Percentiles rank a stretch among this genome's conserved stretches.
These are phyloP conservation scores for Pontederia crassipes DNA, from an alignment of 176 grass and related monocot species.

Conservation along the genomic window DNA sequence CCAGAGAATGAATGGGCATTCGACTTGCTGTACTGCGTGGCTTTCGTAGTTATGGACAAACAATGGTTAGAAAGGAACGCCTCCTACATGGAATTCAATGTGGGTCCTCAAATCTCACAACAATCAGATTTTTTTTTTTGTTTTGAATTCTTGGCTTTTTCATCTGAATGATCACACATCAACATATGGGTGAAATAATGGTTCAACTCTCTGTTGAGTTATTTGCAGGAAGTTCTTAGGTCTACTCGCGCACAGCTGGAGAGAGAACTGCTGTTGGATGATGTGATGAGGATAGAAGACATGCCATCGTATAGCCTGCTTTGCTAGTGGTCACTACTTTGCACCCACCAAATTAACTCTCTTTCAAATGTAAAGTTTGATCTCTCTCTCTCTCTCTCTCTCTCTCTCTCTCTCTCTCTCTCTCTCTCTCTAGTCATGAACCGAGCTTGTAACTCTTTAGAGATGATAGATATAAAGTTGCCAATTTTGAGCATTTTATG, in stretches of 20 bases:
- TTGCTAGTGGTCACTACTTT: constrained; percentile 29
- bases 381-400: not conserved
- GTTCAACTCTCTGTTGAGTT: not conserved
- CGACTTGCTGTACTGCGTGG: constrained; percentile 87
- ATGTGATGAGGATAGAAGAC: constrained; percentile 93
- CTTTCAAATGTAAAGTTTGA: constrained; percentile 2
- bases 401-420: not conserved
- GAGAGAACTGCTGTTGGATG: constrained; percentile 75
- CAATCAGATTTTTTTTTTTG: not conserved
- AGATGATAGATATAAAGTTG: too few relatives aligned
- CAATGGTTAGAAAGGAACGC: constrained; percentile 95
- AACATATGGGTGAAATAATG: too few relatives aligned
- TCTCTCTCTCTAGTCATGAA: too few relatives aligned
- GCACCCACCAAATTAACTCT: not conserved
- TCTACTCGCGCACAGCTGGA: constrained; percentile 68
- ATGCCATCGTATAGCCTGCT: constrained; percentile 93
- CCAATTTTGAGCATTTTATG: too few relatives aligned
- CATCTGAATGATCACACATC: not conserved
- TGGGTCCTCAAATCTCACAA: constrained; percentile 6
- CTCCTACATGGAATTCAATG: constrained; percentile 99
- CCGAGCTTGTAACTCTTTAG: too few relatives aligned
- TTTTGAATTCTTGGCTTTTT: not conserved
- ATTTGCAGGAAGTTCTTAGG: constrained; percentile 61
- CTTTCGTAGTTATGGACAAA: constrained; percentile 94
- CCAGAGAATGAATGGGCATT: constrained; percentile 98